A percentile compares a stretch with the other conserved stretches of the same genome.
Evolutionary conservation across 768 basidiomycete genomes (phyloP).

Genomic region (Tricholoma hemisulphureum): DNA sequence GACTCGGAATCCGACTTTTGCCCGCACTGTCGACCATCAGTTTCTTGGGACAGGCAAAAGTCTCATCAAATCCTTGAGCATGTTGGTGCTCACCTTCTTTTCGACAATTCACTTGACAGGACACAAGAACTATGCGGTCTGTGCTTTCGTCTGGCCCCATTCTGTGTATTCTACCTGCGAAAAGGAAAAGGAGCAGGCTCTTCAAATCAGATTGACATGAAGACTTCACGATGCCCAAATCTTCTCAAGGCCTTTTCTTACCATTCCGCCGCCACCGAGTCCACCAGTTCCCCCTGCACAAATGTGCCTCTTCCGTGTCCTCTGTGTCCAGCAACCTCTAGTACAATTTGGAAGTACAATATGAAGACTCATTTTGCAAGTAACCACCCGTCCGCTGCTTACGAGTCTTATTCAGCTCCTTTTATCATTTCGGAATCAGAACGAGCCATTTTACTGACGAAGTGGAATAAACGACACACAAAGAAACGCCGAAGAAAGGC

Average conservation of each 20-base stretch:
- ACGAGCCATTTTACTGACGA: constrained; percentile 1
- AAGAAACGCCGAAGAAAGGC: constrained; percentile 3
- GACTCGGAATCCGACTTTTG: background rate
- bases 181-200: constrained; percentile 5
- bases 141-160: constrained; percentile 4
- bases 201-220: constrained; percentile 5
- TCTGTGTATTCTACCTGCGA: constrained; percentile 6
- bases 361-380: constrained; percentile 7
- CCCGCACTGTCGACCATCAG: background rate
- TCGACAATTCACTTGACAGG: background rate
- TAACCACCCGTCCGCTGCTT: constrained; percentile 4
- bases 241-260: constrained; percentile 8
- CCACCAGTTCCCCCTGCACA: constrained; percentile 6
- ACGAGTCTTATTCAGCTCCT: background rate
- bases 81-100: no score
- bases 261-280: constrained; percentile 6
- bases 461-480: constrained; percentile 7
- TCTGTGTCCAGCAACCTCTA: constrained; percentile 2
- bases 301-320: constrained; percentile 8
- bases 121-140: constrained; percentile 5
- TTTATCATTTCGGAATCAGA: constrained; percentile 9
- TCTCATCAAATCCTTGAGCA: constrained; percentile 11
- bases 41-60: no score
- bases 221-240: constrained; percentile 5
- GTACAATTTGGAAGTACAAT: constrained; percentile 10